Percentiles rank a stretch among this genome's conserved stretches.
Evolutionary conservation across 139 green algal species (phyloP).

Genomic region (Haematococcus sp.): DNA sequence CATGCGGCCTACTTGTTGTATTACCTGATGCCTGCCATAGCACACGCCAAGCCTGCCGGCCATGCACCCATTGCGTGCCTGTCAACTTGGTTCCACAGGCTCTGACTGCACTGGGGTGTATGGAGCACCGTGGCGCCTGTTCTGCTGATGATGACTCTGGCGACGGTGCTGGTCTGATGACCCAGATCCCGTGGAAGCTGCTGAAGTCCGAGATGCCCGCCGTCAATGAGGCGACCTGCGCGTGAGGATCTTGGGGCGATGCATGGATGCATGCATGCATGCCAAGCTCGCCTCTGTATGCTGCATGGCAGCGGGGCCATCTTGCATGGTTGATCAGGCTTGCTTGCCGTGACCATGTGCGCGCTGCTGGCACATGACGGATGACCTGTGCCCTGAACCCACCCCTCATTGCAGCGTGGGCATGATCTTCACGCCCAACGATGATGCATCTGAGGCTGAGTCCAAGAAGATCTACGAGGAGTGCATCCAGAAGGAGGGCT

Average conservation of each 20-base stretch:
- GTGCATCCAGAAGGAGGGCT: conserved; percentile 58
- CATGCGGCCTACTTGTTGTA: no score
- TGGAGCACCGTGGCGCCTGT: conserved; percentile 99
- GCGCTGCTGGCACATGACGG: not conserved
- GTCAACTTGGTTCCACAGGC: conserved; percentile 54
- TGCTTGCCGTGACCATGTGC: no score
- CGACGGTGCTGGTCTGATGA: conserved; percentile 98
- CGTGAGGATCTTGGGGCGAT: conserved; percentile 38
- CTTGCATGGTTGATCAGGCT: no score
- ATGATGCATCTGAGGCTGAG: conserved; percentile 72
- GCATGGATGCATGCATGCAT: not conserved
- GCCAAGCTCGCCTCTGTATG: not conserved
- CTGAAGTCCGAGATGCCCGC: conserved; percentile 73
- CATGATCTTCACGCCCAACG: conserved; percentile 96
- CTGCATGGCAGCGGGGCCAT: no score
- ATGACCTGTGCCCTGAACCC: not conserved
- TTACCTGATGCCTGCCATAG: no score
- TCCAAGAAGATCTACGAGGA: conserved; percentile 73
- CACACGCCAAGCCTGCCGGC: not conserved
- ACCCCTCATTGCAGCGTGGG: conserved; percentile 70
- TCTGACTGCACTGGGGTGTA: conserved; percentile 91
- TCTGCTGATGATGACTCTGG: conserved; percentile 95
- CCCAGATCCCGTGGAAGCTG: conserved; percentile 93
- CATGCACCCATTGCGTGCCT: not conserved
- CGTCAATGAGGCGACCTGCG: conserved; percentile 64